Percentiles rank a stretch among this genome's conserved stretches.
These are phyloP conservation scores for Komagataella pseudopastoris DNA, from an alignment of 805 yeast genomes.

Conservation along the genomic window DNA sequence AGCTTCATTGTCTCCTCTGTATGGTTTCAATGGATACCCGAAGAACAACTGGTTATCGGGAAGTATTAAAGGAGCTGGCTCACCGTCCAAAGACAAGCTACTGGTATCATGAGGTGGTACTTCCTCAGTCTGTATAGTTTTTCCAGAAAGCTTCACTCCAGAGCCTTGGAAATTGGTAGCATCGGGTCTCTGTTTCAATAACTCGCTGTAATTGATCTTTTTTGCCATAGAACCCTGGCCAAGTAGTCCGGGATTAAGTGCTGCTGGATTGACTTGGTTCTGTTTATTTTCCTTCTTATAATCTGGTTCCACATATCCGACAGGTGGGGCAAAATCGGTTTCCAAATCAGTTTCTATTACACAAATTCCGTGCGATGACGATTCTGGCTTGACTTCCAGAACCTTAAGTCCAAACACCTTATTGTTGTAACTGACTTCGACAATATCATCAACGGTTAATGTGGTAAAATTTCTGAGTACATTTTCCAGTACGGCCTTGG, in stretches of 20 bases:
- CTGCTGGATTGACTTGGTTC: slow-evolving; percentile 27
- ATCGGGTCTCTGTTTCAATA: slow-evolving; percentile 30
- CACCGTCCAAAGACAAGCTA: slow-evolving; percentile 38
- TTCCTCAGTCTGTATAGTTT: slow-evolving; percentile 17
- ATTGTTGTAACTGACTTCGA: slow-evolving; percentile 77
- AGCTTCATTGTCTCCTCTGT: slow-evolving; percentile 23
- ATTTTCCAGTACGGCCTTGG: slow-evolving; percentile 91
- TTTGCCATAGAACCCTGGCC: slow-evolving; percentile 64
- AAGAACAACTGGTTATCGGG: slow-evolving; percentile 86
- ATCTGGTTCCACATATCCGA: slow-evolving; percentile 93
- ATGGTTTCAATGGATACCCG: slow-evolving; percentile 70
- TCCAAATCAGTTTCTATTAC: slow-evolving; percentile 94
- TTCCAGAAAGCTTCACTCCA: slow-evolving; percentile 66
- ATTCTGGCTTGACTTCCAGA: slow-evolving; percentile 75
- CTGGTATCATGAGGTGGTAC: slow-evolving; percentile 19
- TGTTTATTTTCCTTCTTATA: slow-evolving; percentile 20
- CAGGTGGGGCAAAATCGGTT: slow-evolving; percentile 98
- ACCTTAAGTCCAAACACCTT: slow-evolving; percentile 69
- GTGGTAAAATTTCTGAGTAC: slow-evolving; percentile 85
- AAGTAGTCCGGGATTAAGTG: slow-evolving; percentile 20
- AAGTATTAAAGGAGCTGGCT: slow-evolving; percentile 57
- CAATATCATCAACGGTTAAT: slow-evolving; percentile 68
- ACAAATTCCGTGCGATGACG: slow-evolving; percentile 55
- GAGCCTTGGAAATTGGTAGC: slow-evolving; percentile 34
- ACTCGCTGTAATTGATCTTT: slow-evolving; percentile 48